Evolutionary conservation across 1,139 yeast genomes (phyloP).

Genomic region (Saccharomyces hybrid): DNA sequence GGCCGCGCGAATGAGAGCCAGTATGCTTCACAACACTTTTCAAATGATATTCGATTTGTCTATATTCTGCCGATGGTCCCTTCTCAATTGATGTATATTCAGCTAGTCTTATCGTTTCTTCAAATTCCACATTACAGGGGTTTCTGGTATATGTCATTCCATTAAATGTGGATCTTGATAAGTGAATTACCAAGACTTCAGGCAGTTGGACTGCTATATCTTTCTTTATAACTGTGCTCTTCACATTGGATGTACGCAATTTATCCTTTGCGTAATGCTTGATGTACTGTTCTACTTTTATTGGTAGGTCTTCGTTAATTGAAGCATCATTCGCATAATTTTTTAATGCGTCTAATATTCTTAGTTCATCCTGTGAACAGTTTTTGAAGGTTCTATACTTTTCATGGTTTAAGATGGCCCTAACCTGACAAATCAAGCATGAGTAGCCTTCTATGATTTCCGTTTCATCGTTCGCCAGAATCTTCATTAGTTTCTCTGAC

Average conservation of each 20-base stretch:
- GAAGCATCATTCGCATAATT: conserved; percentile 36
- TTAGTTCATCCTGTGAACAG: conserved; percentile 10
- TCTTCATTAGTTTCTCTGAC: conserved; percentile 42
- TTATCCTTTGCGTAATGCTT: conserved; percentile 40
- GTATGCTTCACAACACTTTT: conserved; percentile 74
- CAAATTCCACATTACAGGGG: conserved; percentile 62
- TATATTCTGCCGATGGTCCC: conserved; percentile 3
- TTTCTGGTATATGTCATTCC: conserved; percentile 68
- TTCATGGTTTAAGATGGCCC: conserved; percentile 37
- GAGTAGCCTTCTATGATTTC: conserved; percentile 78
- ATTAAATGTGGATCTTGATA: conserved; percentile 72
- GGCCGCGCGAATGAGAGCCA: conserved; percentile 87
- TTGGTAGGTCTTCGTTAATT: conserved; percentile 56
- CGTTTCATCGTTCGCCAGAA: conserved; percentile 51
- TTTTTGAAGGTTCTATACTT: conserved; percentile 9
- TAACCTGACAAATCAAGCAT: conserved; percentile 61
- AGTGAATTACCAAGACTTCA: conserved; percentile 60
- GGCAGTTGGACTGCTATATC: conserved; percentile 63
- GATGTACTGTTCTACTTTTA: conserved; percentile 40
- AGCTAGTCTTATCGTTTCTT: conserved; percentile 47
- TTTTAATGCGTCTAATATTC: conserved; percentile 29
- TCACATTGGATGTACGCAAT: conserved; percentile 40
- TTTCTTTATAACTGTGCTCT: conserved; percentile 60
- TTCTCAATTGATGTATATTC: too few species aligned
- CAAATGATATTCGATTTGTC: conserved; percentile 44